These are phyloP conservation scores for Themeda triandra DNA, from an alignment of 176 grass and related monocot species.

Conservation along the genomic window DNA sequence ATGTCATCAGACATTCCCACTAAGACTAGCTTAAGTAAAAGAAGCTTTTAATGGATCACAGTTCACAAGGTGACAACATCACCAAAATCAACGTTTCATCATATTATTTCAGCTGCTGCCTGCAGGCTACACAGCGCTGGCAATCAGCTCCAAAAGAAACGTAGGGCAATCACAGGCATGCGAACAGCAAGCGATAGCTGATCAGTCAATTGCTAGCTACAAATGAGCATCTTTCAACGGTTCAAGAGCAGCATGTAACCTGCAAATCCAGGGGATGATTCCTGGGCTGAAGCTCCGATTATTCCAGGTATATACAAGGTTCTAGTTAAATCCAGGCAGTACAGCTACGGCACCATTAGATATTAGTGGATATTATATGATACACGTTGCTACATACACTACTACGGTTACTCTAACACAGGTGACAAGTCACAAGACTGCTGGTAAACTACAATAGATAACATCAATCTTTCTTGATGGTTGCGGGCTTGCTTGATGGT, in stretches of 20 bases:
- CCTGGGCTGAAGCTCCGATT: conserved; percentile 13
- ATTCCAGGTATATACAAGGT: conserved; percentile 55
- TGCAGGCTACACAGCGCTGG: not conserved
- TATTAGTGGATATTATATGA: conserved; percentile 38
- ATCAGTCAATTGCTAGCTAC: not conserved
- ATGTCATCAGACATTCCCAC: too few relatives aligned
- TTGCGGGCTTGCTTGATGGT: conserved; percentile 2
- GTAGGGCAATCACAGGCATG: not conserved
- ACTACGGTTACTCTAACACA: conserved; percentile 27
- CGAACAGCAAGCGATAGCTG: not conserved
- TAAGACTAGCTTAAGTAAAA: not conserved
- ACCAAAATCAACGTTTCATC: not conserved
- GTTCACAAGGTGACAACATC: not conserved
- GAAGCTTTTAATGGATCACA: not conserved
- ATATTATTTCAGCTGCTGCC: not conserved
- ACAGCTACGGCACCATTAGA: conserved; percentile 22
- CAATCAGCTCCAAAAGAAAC: not conserved
- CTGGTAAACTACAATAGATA: not conserved
- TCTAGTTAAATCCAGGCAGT: not conserved
- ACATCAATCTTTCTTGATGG: conserved; percentile 9
- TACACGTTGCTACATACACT: conserved; percentile 39
- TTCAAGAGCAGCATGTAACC: not conserved
- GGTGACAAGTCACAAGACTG: conserved; percentile 18
- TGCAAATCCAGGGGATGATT: not conserved
- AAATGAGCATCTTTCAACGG: not conserved